Conservation (phyloP, 257 asterid genomes). For the Primulina tabacum region DNA sequence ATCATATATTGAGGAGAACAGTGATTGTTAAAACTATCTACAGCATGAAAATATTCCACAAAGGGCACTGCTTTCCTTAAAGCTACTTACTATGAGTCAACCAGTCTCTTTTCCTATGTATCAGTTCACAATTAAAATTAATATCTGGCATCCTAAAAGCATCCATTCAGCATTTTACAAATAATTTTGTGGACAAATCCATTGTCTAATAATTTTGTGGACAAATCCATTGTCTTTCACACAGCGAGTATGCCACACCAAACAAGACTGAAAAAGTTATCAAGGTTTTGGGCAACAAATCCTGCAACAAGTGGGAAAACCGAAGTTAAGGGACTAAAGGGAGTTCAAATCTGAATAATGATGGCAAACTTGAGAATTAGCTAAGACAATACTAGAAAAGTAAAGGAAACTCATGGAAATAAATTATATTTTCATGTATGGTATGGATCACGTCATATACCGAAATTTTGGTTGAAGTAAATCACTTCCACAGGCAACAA, state of each 20-base stretch:
- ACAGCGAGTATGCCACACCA: background rate
- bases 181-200: too few species aligned
- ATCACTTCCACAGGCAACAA: constrained; percentile 80
- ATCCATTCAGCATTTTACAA: background rate
- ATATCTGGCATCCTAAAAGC: background rate
- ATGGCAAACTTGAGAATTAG: background rate
- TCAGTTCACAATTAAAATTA: background rate
- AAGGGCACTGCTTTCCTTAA: background rate
- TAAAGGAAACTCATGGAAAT: background rate
- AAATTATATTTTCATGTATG: background rate
- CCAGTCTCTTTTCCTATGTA: background rate
- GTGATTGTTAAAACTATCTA: background rate
- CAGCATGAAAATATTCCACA: background rate
- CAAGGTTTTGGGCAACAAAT: background rate
- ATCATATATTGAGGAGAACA: background rate
- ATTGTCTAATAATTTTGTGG: too few species aligned
- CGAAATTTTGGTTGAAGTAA: constrained; percentile 75
- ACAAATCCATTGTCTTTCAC: background rate
- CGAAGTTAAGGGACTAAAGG: background rate
- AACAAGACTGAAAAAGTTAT: background rate
- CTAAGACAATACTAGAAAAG: background rate
- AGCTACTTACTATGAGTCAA: background rate
- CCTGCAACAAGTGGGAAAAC: background rate
- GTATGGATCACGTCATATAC: constrained; percentile 34
- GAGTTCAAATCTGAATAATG: background rate